Evolutionary conservation across 176 grass and related monocot genomes (phyloP).

Genomic region (Ensete ventricosum): DNA sequence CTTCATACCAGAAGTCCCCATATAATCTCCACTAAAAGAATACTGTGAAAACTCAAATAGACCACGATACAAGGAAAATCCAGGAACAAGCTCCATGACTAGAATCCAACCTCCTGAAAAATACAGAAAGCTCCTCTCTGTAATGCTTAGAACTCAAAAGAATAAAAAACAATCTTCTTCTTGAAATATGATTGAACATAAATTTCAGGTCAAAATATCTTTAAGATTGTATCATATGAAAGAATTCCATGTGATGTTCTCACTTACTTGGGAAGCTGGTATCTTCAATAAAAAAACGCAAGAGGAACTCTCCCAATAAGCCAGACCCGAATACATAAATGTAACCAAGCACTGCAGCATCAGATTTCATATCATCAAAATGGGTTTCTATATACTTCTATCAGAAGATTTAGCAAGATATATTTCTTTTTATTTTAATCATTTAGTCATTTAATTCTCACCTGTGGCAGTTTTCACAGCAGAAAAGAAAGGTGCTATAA

Average conservation of each 20-base stretch:
- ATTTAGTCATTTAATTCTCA: conserved; percentile 5
- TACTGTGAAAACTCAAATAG: conserved; percentile 75
- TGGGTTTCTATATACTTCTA: background rate
- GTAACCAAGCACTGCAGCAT: conserved; percentile 67
- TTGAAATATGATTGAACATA: conserved; percentile 1
- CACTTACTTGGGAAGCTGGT: conserved; percentile 63
- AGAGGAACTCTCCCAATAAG: conserved; percentile 57
- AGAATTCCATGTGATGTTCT: background rate
- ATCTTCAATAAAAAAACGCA: conserved; percentile 60
- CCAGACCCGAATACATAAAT: conserved; percentile 91
- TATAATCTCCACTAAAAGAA: conserved; percentile 36
- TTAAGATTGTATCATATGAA: conserved; percentile 1
- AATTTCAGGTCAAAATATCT: background rate
- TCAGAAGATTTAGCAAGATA: background rate
- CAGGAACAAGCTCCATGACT: conserved; percentile 78
- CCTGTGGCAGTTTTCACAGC: conserved; percentile 81
- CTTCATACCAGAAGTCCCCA: conserved; percentile 52
- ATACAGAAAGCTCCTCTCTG: background rate
- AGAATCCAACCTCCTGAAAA: conserved; percentile 62
- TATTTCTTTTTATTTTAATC: background rate
- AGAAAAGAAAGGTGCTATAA: conserved; percentile 59
- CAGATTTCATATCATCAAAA: conserved; percentile 8
- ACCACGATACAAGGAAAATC: conserved; percentile 73
- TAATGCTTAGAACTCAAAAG: background rate
- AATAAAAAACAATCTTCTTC: background rate